Percentiles rank a stretch among this genome's conserved stretches.
These are phyloP conservation scores for Solanum chmielewskii DNA, from an alignment of 257 asterid genomes.

Conservation along the genomic window DNA sequence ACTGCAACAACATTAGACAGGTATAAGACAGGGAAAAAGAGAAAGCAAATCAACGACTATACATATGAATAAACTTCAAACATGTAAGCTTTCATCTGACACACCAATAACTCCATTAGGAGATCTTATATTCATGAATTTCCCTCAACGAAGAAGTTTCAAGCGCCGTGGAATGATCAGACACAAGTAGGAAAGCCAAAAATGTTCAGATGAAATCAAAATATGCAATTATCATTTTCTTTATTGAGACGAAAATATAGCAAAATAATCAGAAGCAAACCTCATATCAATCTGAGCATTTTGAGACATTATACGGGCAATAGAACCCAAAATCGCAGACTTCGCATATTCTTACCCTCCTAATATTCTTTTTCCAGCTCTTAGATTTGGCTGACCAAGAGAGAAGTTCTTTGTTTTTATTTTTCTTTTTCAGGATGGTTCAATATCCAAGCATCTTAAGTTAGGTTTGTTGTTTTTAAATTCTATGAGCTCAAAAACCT, in stretches of 20 bases:
- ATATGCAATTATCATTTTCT: not conserved
- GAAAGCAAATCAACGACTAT: not conserved
- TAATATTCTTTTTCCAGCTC: not conserved
- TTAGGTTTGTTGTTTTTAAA: not conserved
- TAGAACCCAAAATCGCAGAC: not conserved
- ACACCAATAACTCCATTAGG: not conserved
- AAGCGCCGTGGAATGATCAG: not conserved
- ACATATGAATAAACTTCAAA: not conserved
- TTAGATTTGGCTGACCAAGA: not conserved
- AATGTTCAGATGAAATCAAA: not conserved
- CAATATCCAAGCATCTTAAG: not conserved
- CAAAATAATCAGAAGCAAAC: not conserved
- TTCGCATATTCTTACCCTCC: not conserved
- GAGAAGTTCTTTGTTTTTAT: not conserved
- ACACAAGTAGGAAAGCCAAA: not conserved
- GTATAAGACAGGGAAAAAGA: not conserved
- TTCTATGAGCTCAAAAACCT: not conserved
- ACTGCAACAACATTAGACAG: slow-evolving; percentile 10
- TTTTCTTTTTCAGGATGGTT: not conserved
- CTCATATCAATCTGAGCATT: not conserved
- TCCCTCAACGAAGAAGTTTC: not conserved
- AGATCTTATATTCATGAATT: not conserved
- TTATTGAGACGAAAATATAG: not conserved
- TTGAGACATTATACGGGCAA: not conserved
- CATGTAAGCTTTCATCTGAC: not conserved